Percentiles rank a stretch among this genome's conserved stretches.
These are phyloP conservation scores for Vaccinium darrowii DNA, from an alignment of 148 eudicot species.

Conservation along the genomic window DNA sequence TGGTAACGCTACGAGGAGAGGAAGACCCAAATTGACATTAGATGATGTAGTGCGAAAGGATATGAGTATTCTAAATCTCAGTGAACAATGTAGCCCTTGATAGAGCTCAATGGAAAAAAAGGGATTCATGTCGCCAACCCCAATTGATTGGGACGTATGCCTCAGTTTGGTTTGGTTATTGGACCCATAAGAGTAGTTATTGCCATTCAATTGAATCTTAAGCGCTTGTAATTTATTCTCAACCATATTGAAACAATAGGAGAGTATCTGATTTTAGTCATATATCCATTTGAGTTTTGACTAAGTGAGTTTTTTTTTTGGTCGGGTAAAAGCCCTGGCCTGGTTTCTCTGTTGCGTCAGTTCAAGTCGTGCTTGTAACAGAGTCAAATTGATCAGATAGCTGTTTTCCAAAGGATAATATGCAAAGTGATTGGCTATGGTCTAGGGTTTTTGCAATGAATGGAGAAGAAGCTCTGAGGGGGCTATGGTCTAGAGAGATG, in stretches of 20 bases:
- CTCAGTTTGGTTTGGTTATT: not conserved
- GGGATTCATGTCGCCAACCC: too few relatives aligned
- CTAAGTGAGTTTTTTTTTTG: not conserved
- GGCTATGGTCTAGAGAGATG: too few relatives aligned
- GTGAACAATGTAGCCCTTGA: too few relatives aligned
- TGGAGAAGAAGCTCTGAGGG: too few relatives aligned
- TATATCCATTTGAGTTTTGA: not conserved
- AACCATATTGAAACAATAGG: not conserved
- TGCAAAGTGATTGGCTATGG: not conserved
- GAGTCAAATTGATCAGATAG: not conserved
- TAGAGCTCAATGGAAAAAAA: too few relatives aligned
- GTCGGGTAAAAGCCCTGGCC: not conserved
- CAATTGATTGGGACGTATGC: too few relatives aligned
- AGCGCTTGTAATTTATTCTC: not conserved
- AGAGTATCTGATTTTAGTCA: not conserved
- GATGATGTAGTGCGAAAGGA: too few relatives aligned
- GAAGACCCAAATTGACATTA: too few relatives aligned
- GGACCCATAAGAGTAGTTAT: not conserved
- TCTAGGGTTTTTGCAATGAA: not conserved
- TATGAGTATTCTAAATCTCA: too few relatives aligned
- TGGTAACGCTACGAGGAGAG: too few relatives aligned
- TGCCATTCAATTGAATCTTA: not conserved
- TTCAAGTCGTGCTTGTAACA: not conserved
- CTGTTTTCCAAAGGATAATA: not conserved
- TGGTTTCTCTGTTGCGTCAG: not conserved